Base-by-base conservation (phyloP, 345 rosid genomes). In the Gossypioides kirkii region DNA sequence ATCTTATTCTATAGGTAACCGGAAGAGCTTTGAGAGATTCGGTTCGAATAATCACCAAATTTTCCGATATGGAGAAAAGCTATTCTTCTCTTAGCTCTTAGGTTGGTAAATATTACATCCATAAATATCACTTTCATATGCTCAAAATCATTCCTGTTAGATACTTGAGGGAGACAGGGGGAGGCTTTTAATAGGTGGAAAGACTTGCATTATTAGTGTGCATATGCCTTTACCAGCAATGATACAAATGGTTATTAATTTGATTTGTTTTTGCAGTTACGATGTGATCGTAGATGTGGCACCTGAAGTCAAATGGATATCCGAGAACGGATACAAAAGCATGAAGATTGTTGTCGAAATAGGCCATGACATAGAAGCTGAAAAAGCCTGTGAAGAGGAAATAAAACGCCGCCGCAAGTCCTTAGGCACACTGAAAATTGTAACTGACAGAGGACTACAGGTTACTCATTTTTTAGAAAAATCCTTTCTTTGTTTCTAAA, bases 1-100 rank as follows among this genome's bases (percentile, higher is more conserved):
- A 23, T 70, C 73, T 70, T 50, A 18, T 69, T 79, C 43, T 78
- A 63, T 70, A 94, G 98, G 92, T 94, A 82, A 81, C 96, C 46
- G 97, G 90, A 69, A 87, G 80, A 79, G 97, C 95, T 78, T 79
- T 94, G 81, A 88, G 82, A 78, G 97, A 94, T 69, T 94, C 98
- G 0, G 88, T 94, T 8, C 90, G 88, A 76, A 92, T 94, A 46
- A 80, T 77, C 23, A 89, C 93, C 69, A 88, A 86, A 73, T 91
- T 87, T 78, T 83, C 97, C 45, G 97, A 94, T 10, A 86, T 94
- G 90, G 91, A 91, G 81, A 81, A 91, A 83, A 75, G 82, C 58
- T 94, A 82, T 85, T 71, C 89, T 62, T 80, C 89, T 45, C 82
- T 50, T 73, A 87, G 80, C 70, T 82, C 83, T 94, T 81, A 88